A percentile compares a stretch with the other conserved stretches of the same genome.
phyloP scores from a whole-genome alignment of 78 protist species.

The Dictyostelium intermedium region DNA sequence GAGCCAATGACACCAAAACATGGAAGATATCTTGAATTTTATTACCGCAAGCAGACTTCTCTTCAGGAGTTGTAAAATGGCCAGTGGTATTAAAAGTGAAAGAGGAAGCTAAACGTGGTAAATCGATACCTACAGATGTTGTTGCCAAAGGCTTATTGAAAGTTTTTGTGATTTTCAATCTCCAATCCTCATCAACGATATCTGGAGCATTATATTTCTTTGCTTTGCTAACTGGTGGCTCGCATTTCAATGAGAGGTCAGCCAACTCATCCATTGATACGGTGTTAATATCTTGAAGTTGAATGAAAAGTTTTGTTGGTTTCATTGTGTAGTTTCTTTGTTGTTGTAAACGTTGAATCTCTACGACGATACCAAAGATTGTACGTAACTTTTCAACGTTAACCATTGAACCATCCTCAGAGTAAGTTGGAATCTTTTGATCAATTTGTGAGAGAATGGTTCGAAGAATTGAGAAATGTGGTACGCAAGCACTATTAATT shows the following conservation, averaged over 20 bases:
- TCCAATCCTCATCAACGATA: conserved; percentile 34
- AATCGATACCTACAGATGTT: conserved; percentile 56
- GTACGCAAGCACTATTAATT: conserved; percentile 51
- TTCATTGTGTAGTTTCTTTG: conserved; percentile 39
- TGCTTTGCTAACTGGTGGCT: conserved; percentile 31
- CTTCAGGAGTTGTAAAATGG: background rate
- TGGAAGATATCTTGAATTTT: conserved; percentile 37
- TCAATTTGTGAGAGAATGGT: conserved; percentile 39
- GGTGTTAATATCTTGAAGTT: conserved; percentile 45
- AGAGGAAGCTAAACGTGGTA: conserved; percentile 44
- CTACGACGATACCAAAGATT: conserved; percentile 30
- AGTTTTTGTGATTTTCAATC: conserved; percentile 28
- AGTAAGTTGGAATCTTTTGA: conserved; percentile 28
- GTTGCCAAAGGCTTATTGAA: conserved; percentile 12
- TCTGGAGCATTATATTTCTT: conserved; percentile 41
- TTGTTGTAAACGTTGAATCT: conserved; percentile 59
- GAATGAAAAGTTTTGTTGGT: conserved; percentile 45
- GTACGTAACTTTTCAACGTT: conserved; percentile 61
- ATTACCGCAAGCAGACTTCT: background rate
- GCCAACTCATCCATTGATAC: conserved; percentile 58
- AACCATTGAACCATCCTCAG: background rate
- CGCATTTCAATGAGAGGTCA: conserved; percentile 44
- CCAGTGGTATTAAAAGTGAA: background rate
- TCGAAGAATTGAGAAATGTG: conserved; percentile 30
- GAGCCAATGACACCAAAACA: background rate